These are phyloP conservation scores for Calonectria montana DNA, from an alignment of 2,329 filamentous ascomycete genomes.

Conservation along the genomic window DNA sequence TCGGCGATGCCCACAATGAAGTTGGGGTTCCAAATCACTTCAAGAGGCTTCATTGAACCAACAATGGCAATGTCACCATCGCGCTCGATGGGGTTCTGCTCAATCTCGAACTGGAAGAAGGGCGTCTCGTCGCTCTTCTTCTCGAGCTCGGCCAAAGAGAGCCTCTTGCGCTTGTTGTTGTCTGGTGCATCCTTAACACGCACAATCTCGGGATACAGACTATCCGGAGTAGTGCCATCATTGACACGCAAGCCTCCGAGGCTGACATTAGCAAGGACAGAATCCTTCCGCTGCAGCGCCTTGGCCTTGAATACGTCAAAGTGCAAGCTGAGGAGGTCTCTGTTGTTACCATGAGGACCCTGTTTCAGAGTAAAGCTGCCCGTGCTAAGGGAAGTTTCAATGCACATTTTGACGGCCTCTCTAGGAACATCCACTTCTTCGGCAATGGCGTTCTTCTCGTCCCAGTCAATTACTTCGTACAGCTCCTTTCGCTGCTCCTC, in stretches of 20 bases:
- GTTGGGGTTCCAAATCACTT: constrained; percentile 97
- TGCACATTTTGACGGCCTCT: constrained; percentile 91
- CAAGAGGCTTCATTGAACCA: constrained; percentile 92
- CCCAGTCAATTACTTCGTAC: constrained; percentile 97
- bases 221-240: constrained; percentile 93
- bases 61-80: constrained; percentile 91
- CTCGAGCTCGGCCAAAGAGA: constrained; percentile 67
- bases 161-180: constrained; percentile 55
- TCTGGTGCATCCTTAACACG: constrained; percentile 88
- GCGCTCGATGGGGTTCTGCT: constrained; percentile 94
- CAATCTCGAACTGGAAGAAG: constrained; percentile 92
- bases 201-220: constrained; percentile 93
- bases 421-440: constrained; percentile 90
- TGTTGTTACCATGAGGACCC: constrained; percentile 68
- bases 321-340: constrained; percentile 88
- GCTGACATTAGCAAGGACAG: constrained; percentile 86
- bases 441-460: constrained; percentile 91
- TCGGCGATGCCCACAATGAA: constrained; percentile 91
- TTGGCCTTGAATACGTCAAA: constrained; percentile 97
- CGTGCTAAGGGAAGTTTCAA: constrained; percentile 93
- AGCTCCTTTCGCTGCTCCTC: constrained; percentile 97
- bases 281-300: constrained; percentile 89
- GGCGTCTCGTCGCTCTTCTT: constrained; percentile 68
- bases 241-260: constrained; percentile 94
- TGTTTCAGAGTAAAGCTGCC: constrained; percentile 96